Conservation (phyloP, 768 basidiomycete genomes). For the Rhizopogon roseolus region DNA sequence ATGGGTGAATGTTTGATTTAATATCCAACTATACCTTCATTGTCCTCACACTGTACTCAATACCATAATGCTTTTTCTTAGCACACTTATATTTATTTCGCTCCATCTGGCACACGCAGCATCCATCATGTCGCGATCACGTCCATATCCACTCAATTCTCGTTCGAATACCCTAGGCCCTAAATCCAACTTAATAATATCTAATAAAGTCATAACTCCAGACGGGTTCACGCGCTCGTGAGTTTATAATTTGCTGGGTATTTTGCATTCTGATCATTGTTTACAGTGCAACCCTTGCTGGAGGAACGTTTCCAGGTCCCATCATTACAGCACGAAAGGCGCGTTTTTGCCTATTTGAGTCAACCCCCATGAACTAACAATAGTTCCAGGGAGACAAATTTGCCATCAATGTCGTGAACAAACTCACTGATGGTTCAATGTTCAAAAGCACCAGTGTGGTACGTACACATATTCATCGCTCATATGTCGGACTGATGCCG, state of each 20-base stretch:
- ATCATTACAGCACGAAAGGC: conserved; percentile 32
- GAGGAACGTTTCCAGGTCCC: conserved; percentile 36
- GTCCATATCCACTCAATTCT: conserved; percentile 2
- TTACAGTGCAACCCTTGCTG: conserved; percentile 31
- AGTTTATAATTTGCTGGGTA: conserved; percentile 9
- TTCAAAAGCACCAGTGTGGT: conserved; percentile 20
- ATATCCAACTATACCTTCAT: background rate
- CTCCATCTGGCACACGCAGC: conserved; percentile 8
- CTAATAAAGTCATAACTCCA: conserved; percentile 37
- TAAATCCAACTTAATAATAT: conserved; percentile 28
- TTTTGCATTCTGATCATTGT: background rate
- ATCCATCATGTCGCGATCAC: conserved; percentile 12
- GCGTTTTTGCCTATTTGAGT: background rate
- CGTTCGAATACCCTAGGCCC: conserved; percentile 11
- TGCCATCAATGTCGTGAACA: conserved; percentile 21
- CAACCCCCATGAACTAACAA: background rate
- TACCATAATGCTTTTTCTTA: background rate
- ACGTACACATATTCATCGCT: background rate
- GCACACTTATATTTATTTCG: background rate
- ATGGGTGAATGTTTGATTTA: background rate
- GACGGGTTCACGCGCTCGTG: conserved; percentile 46
- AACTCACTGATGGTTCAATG: conserved; percentile 19
- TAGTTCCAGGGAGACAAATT: conserved; percentile 15
- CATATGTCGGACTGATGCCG: background rate
- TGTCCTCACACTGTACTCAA: background rate